Evolutionary conservation across 2,329 filamentous ascomycete genomes (phyloP), one percentile per base, ranked within the genome.

Genomic region (Sarocladium kiliense): DNA sequence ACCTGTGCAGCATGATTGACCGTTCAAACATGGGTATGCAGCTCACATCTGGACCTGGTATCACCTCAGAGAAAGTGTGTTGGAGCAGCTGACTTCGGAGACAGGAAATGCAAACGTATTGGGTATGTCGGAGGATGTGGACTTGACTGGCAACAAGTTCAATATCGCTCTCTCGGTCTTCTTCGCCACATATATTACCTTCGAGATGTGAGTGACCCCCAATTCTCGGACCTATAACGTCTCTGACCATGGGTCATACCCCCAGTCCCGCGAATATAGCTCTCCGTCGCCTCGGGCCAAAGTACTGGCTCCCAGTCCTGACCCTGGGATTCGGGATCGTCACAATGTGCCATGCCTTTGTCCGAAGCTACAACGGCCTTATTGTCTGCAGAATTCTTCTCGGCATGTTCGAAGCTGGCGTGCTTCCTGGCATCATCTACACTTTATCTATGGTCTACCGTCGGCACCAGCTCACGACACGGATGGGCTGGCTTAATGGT

Each of bases 41-140:
- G 14, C 14, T 41, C 7, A 6, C 18, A 10, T 18, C 7, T 7
- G 23, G 7, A 7, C 10, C 9, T 12, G 30, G 30, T 6, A 32
- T 7, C 30, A 12, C 12, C 18, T 5, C n/a, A 41, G 37, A n/a
- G n/a, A n/a, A n/a, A n/a, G 7, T 41, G 37, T 18, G n/a, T 41
- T 5, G n/a, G n/a, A 19, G 18, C 14, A 41, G 30, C 37, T 41
- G n/a, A 41, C n/a, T n/a, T 41, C 5, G 5, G 37, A 5, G 6
- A 5, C n/a, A 41, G 41, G 41, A 45, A 78, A 79, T 64, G 74
- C 75, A 9, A 65, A 68, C 50, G 75, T 78, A 55, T 67, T 74
- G 59, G 71, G 75, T 37, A 65, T 80, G 58, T 62, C 66, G 0
- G 61, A 66, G 25, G 75, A 78, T 14, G 66, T 79, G 1, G 61